phyloP scores from a whole-genome alignment of 2,329 filamentous ascomycete species.

The Monosporascus sp. region DNA sequence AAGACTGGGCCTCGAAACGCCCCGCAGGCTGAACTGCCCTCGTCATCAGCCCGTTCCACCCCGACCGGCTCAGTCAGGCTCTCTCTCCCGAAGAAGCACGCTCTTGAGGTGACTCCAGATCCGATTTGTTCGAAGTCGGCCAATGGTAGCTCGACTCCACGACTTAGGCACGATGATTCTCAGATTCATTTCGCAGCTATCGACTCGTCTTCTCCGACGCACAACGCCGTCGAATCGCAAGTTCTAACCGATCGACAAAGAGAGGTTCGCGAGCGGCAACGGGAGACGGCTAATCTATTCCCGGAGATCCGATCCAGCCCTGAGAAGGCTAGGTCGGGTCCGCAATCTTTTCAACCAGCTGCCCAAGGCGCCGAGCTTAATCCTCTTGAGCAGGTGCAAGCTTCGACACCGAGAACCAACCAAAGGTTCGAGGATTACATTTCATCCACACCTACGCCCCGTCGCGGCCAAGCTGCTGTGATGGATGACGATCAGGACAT shows the following conservation, averaged over 20 bases:
- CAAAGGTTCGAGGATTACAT: constrained; percentile 46
- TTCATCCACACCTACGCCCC: constrained; percentile 55
- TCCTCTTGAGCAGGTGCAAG: constrained; percentile 13
- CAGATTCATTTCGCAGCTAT: constrained; percentile 73
- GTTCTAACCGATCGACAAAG: constrained; percentile 72
- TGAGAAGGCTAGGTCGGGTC: constrained; percentile 14
- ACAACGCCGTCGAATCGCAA: constrained; percentile 57
- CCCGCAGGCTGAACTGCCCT: constrained; percentile 12
- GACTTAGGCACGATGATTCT: constrained; percentile 72
- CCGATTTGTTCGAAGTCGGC: constrained; percentile 21
- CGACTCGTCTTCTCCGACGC: constrained; percentile 48
- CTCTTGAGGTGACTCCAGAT: constrained; percentile 17
- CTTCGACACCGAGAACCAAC: constrained; percentile 41
- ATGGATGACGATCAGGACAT: constrained; percentile 40
- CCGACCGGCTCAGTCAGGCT: constrained; percentile 29
- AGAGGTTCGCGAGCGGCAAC: constrained; percentile 70
- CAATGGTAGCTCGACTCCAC: constrained; percentile 40
- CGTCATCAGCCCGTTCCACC: constrained; percentile 20
- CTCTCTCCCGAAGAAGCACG: constrained; percentile 21
- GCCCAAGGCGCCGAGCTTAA: constrained; percentile 1
- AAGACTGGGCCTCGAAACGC: constrained; percentile 8
- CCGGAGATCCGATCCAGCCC: constrained; percentile 57
- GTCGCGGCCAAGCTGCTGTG: constrained; percentile 46
- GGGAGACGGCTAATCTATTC: constrained; percentile 61
- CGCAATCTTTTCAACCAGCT: constrained; percentile 5